Conservation (phyloP, 1,139 yeast genomes). For the Pichia sp. region DNA sequence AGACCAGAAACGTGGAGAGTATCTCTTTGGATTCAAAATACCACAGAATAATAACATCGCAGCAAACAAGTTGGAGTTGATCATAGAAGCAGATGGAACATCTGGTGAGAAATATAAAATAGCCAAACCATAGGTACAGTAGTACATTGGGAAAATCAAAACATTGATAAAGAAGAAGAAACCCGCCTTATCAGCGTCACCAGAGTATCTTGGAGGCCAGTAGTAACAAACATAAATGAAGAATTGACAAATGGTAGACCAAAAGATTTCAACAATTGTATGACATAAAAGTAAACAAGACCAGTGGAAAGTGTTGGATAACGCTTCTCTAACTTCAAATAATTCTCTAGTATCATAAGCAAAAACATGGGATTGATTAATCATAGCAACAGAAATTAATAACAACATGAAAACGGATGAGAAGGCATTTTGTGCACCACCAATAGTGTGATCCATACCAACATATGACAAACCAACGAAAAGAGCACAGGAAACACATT, state of each 20-base stretch:
- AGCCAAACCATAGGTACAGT: conserved; percentile 45
- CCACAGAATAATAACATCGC: conserved; percentile 55
- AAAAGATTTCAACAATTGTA: conserved; percentile 48
- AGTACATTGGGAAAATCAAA: conserved; percentile 49
- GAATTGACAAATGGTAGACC: conserved; percentile 46
- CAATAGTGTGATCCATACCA: conserved; percentile 40
- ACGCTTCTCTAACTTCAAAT: conserved; percentile 56
- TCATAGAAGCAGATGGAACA: conserved; percentile 51
- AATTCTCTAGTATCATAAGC: conserved; percentile 49
- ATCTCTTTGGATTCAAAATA: conserved; percentile 47
- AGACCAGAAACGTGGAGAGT: conserved; percentile 43
- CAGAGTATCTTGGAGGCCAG: conserved; percentile 48
- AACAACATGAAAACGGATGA: conserved; percentile 42
- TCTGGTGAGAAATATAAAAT: conserved; percentile 54
- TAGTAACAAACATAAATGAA: conserved; percentile 48
- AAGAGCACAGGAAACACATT: conserved; percentile 35
- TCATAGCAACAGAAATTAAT: conserved; percentile 45
- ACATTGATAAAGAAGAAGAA: conserved; percentile 45
- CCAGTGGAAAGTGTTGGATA: conserved; percentile 64
- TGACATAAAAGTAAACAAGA: conserved; percentile 47
- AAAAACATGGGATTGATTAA: conserved; percentile 51
- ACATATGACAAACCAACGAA: conserved; percentile 51
- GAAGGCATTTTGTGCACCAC: conserved; percentile 50
- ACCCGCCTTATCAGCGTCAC: conserved; percentile 43
- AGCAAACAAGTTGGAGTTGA: conserved; percentile 46